phyloP scores from a whole-genome alignment of 225 moss, liverwort and hornwort genomes.

The Sphagnum tenellum region DNA sequence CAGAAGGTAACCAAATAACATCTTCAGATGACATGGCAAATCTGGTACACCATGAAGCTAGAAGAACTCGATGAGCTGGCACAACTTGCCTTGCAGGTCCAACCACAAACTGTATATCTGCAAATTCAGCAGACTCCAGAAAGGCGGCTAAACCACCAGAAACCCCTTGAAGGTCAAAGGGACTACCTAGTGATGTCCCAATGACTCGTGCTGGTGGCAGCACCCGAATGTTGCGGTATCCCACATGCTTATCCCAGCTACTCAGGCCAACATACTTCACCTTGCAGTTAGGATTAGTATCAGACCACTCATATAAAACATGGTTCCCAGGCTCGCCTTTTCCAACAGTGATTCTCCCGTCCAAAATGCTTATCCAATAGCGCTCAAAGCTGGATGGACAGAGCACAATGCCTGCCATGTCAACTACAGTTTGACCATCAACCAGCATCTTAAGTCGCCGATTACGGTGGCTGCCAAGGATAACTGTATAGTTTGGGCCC shows the following conservation, averaged over 20 bases:
- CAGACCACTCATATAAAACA: slow-evolving; percentile 70
- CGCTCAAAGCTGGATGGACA: slow-evolving; percentile 65
- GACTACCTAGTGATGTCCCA: slow-evolving; percentile 19
- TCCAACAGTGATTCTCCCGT: slow-evolving; percentile 71
- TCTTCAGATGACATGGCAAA: slow-evolving; percentile 27
- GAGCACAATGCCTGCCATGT: slow-evolving; percentile 56
- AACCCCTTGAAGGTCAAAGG: slow-evolving; percentile 12
- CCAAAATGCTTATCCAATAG: slow-evolving; percentile 82
- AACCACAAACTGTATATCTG: slow-evolving; percentile 62
- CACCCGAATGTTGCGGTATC: slow-evolving; percentile 80
- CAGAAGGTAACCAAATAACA: slow-evolving; percentile 40
- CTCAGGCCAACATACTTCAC: slow-evolving; percentile 77
- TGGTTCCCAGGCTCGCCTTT: slow-evolving; percentile 84
- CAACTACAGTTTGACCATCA: slow-evolving; percentile 77
- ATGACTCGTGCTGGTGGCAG: slow-evolving; percentile 51
- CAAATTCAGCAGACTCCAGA: slow-evolving; percentile 64
- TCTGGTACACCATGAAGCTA: slow-evolving; percentile 49
- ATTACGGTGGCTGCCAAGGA: slow-evolving; percentile 93
- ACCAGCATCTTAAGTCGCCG: slow-evolving; percentile 81
- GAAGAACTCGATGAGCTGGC: slow-evolving; percentile 68
- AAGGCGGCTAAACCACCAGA: slow-evolving; percentile 48
- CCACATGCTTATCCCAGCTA: slow-evolving; percentile 98
- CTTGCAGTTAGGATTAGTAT: slow-evolving; percentile 64
- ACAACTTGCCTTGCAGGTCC: slow-evolving; percentile 42
- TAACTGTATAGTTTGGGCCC: slow-evolving; percentile 73